Base-by-base conservation (phyloP, 2,329 filamentous ascomycete genomes). In the Pseudocercospora crystallina region DNA sequence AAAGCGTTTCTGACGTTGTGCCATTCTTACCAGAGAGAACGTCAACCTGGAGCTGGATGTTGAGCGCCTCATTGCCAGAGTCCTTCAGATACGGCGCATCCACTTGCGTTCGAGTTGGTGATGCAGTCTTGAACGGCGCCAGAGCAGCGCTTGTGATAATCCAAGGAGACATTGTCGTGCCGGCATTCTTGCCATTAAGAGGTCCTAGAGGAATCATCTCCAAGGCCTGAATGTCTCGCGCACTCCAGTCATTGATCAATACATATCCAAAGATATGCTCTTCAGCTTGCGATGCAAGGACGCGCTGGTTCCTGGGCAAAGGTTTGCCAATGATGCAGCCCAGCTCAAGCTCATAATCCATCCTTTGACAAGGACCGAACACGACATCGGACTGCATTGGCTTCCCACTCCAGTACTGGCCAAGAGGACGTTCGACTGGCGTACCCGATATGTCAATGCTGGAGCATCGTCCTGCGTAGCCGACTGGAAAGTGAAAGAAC, bases 201-300 rank as follows among this genome's bases (percentile, higher is more conserved):
- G 82, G 82, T 0, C 82, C 82, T 0, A 85, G 68, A 0, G 81
- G 81, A 3, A 70, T 71, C 81, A 85, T 84, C 58, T 85, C 83
- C 15, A 80, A 70, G 0, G 68, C 74, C 63, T 85, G 82, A 14
- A 86, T 80, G 61, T 85, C 82, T n/a, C 82, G 72, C 14, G 81
- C 68, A 51, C 74, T 79, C 82, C 82, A 85, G 54, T 85, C 81
- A 56, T 85, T 85, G 9, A 84, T 59, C 10, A 85, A 65, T 0
- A 82, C 77, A 14, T 82, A 69, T 0, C 82, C 82, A 61, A 85
- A 84, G 9, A 85, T 79, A 54, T 84, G 79, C 1, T 79, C 71
- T n/a, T 69, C 66, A 0, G 73, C 73, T 11, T 75, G 61, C 12
- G 62, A 56, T 3, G 74, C 70, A 14, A 68, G 51, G 4, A 77